Conservation (phyloP, 208 protist species). For the Trichomonas tenax region DNA sequence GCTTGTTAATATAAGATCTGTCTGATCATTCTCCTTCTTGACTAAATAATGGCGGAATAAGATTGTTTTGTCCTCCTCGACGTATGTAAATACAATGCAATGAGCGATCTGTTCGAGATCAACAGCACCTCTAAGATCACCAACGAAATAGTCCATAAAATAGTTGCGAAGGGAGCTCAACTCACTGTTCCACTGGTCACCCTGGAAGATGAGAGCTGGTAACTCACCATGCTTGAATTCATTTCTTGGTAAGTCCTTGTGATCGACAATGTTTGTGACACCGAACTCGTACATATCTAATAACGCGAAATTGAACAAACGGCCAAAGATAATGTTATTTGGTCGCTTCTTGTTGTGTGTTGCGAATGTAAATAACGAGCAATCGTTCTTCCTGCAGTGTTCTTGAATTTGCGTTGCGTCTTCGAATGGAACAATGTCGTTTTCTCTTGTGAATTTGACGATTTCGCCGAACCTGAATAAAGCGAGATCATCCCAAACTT, state of each 20-base stretch:
- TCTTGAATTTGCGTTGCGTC: not conserved
- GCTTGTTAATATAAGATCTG: too few species aligned
- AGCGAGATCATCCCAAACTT: not conserved
- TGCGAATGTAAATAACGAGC: not conserved
- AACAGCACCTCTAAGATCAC: not conserved
- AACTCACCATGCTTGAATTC: not conserved
- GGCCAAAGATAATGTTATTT: not conserved
- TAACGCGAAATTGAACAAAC: not conserved
- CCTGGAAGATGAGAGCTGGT: not conserved
- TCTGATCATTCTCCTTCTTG: not conserved
- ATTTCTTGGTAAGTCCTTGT: not conserved
- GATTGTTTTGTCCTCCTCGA: not conserved
- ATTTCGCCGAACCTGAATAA: not conserved
- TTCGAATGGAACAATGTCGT: not conserved
- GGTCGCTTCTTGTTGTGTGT: not conserved
- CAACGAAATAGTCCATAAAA: conserved; percentile 1
- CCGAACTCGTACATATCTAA: not conserved
- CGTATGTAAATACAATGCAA: not conserved
- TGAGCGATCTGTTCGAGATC: not conserved
- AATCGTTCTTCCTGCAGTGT: not conserved
- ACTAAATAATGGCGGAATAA: not conserved
- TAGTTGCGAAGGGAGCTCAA: not conserved
- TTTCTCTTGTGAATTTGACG: not conserved
- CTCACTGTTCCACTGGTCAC: not conserved
- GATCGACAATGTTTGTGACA: not conserved